Conservation (phyloP, 2,329 filamentous ascomycete species). For the Apiospora marii region DNA sequence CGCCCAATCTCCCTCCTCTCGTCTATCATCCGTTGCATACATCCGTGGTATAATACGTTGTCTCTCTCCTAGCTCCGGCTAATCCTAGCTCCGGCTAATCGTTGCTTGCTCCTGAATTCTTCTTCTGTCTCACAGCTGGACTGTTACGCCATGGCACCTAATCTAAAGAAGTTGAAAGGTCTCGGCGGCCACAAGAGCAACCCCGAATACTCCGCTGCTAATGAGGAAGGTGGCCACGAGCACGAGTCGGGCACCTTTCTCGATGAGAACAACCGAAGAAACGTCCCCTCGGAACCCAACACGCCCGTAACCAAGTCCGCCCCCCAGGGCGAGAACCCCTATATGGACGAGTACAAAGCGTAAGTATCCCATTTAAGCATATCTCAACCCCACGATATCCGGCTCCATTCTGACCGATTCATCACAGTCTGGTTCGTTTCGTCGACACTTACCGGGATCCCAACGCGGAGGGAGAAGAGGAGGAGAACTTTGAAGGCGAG, state of each 20-base stretch:
- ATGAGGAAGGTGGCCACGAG: slow-evolving; percentile 36
- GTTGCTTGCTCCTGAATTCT: slow-evolving; percentile 28
- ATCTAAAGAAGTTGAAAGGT: slow-evolving; percentile 42
- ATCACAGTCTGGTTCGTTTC: slow-evolving; percentile 41
- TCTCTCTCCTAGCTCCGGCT: slow-evolving; percentile 27
- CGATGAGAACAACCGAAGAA: slow-evolving; percentile 38
- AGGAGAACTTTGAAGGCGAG: slow-evolving; percentile 39
- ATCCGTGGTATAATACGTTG: neutral
- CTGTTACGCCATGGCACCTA: slow-evolving; percentile 43
- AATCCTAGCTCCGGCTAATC: slow-evolving; percentile 25
- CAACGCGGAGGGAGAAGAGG: slow-evolving; percentile 38
- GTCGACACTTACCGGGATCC: slow-evolving; percentile 49
- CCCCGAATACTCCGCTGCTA: slow-evolving; percentile 35
- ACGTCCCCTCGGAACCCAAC: slow-evolving; percentile 28
- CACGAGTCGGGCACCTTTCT: slow-evolving; percentile 43
- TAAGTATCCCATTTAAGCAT: slow-evolving; percentile 31
- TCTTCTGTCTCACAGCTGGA: slow-evolving; percentile 38
- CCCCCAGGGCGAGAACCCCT: slow-evolving; percentile 37
- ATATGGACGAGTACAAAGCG: slow-evolving; percentile 45
- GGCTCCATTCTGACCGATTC: slow-evolving; percentile 27
- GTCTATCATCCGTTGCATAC: slow-evolving; percentile 27
- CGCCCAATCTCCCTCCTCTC: slow-evolving; percentile 28
- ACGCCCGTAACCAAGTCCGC: slow-evolving; percentile 13
- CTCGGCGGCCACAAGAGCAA: slow-evolving; percentile 38
- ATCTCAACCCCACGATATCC: neutral